Base-by-base conservation (phyloP, 306 rosid genomes). In the Sicyos edulis region DNA sequence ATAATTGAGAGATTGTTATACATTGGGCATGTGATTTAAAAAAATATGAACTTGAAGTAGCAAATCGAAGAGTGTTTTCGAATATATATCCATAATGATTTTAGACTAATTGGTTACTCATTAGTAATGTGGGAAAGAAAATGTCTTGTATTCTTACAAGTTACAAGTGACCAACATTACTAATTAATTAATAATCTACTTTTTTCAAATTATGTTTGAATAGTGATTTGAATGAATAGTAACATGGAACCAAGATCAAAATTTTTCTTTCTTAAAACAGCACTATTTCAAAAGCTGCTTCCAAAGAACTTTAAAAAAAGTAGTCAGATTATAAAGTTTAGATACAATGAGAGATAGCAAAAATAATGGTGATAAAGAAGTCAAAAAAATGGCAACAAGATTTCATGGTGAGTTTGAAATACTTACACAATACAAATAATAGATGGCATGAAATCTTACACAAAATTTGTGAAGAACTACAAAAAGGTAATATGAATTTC, bases 401-500 rank as follows among this genome's bases (percentile, higher is more conserved):
- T 2, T 59, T 26, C 44, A 26, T 26, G 32, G 0, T 59, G 2
- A 4, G 24, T 56, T 57, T 57, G 37, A 57, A 57, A 57, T 57
- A 59, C 44, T 59, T 59, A 26, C 65, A 59, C 2, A 56, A 20
- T 26, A 58, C 10, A 12, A 24, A 58, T 13, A 29, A 42, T 42
- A 42, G 10, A 61, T 61, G 3, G 32, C 21, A 32, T 32, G 13
- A 15, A 63, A 63, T 5, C 51, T 16, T 34, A 37, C 24, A 49
- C 51, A 63, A 63, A n/a, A 40, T 40, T 40, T 40, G 45, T 6
- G 5, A 32, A 32, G 37, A 32, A 32, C 37, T 32, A 21, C 49
- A 62, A 63, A 63, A n/a, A 2, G 15, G n/a, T 22, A 9, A 32
- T 12, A 2, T 5, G 15, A 56, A 24, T 40, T 56, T 86, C 74